phyloP scores from a whole-genome alignment of 495 filamentous ascomycete genomes.

The Articulospora tetracladia region DNA sequence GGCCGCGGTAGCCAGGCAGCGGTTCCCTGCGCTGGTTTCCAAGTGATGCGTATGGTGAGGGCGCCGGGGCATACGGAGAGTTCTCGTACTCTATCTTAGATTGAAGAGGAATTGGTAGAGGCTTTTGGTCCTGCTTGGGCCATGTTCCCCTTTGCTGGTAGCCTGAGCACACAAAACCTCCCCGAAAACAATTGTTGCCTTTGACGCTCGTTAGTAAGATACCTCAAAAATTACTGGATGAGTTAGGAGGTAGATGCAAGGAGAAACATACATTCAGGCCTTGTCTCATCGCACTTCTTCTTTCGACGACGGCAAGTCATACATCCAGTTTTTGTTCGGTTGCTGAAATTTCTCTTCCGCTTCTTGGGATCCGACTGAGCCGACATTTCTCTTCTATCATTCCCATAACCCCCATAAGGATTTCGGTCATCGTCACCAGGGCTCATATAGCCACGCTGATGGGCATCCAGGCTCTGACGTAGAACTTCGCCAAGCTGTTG shows the following conservation, averaged over 20 bases:
- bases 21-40: constrained; percentile 40
- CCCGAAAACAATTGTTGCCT: constrained; percentile 92
- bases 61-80: constrained; percentile 32
- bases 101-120: constrained; percentile 72
- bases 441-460: constrained; percentile 40
- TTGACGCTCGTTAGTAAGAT: constrained; percentile 15
- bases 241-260: too few relatives aligned
- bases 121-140: constrained; percentile 58
- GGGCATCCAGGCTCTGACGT: constrained; percentile 23
- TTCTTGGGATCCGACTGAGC: constrained; percentile 71
- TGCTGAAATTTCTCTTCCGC: constrained; percentile 88
- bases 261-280: constrained; percentile 78
- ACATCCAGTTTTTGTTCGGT: constrained; percentile 95
- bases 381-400: constrained; percentile 42
- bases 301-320: constrained; percentile 92
- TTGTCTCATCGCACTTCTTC: constrained; percentile 97
- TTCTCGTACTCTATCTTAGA: constrained; percentile 74
- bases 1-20: constrained; percentile 47
- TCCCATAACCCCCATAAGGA: constrained; percentile 36
- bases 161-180: constrained; percentile 91
- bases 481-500: constrained; percentile 37
- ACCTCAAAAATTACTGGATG: too few relatives aligned
- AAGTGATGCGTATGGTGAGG: background rate
- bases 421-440: constrained; percentile 45
- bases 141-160: constrained; percentile 74